These are phyloP conservation scores for Aspergillus baeticus DNA, from an alignment of 495 filamentous ascomycete species.

Conservation along the genomic window DNA sequence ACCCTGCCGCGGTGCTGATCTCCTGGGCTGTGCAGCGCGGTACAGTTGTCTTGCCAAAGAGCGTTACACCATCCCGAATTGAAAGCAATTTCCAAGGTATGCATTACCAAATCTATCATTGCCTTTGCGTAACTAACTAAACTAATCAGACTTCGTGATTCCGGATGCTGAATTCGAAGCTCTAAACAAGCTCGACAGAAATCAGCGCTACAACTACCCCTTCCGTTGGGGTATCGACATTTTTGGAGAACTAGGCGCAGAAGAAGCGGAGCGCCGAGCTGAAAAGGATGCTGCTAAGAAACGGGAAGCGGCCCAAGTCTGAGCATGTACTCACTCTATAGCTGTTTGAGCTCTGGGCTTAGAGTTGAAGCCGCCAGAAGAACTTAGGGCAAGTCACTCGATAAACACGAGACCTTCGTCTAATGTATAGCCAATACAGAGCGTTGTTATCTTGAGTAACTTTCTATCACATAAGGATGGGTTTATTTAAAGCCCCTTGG, in stretches of 20 bases:
- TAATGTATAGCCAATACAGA: too few species aligned
- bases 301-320: slow-evolving; percentile 14
- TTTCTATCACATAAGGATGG: too few species aligned
- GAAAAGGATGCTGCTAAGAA: slow-evolving; percentile 44
- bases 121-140: slow-evolving; percentile 1
- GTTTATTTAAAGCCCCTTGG: too few species aligned
- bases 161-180: slow-evolving; percentile 45
- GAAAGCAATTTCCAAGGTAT: slow-evolving; percentile 55
- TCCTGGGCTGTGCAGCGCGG: slow-evolving; percentile 81
- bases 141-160: slow-evolving; percentile 42
- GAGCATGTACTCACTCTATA: too few species aligned
- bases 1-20: slow-evolving; percentile 68
- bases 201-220: slow-evolving; percentile 51
- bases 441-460: too few species aligned
- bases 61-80: slow-evolving; percentile 56
- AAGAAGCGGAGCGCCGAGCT: slow-evolving; percentile 42
- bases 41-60: slow-evolving; percentile 60
- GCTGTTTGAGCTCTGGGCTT: too few species aligned
- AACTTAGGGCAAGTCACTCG: background rate
- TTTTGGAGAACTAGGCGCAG: slow-evolving; percentile 47
- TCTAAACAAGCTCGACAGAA: slow-evolving; percentile 44
- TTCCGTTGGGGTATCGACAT: slow-evolving; percentile 51
- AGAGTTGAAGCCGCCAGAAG: too few species aligned
- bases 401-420: too few species aligned
- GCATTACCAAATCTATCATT: background rate